These are phyloP conservation scores for Rhododendron mucronatum DNA, from an alignment of 148 eudicot species.

Conservation along the genomic window DNA sequence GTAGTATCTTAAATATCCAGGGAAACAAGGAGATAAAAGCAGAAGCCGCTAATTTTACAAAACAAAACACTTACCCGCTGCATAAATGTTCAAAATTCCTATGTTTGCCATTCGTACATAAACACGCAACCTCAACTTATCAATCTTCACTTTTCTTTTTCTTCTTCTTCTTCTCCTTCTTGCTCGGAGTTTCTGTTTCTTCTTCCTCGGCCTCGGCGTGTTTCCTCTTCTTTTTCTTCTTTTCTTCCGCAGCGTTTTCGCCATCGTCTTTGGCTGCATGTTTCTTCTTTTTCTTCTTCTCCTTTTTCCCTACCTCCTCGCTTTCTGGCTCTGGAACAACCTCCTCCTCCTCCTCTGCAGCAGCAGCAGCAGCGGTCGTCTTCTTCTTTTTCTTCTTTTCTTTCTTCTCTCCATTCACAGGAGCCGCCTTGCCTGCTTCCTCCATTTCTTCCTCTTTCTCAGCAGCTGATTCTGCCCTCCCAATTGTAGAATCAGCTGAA, in stretches of 20 bases:
- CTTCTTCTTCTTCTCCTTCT: conserved; percentile 71
- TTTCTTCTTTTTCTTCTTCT: conserved; percentile 59
- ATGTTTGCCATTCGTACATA: conserved; percentile 5
- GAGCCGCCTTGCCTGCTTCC: conserved; percentile 24
- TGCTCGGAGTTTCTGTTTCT: conserved; percentile 41
- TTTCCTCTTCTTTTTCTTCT: conserved; percentile 75
- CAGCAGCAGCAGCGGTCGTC: conserved; percentile 29
- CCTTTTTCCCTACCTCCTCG: conserved; percentile 25
- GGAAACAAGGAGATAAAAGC: not conserved
- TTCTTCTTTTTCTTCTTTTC: conserved; percentile 37
- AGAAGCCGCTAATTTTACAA: conserved; percentile 18
- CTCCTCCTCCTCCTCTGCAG: conserved; percentile 31
- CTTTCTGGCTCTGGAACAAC: conserved; percentile 22
- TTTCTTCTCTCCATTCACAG: conserved; percentile 24
- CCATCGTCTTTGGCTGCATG: conserved; percentile 28
- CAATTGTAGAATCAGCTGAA: conserved; percentile 73
- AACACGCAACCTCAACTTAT: not conserved
- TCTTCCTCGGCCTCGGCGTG: conserved; percentile 55
- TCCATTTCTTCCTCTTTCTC: conserved; percentile 24
- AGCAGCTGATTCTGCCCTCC: conserved; percentile 29
- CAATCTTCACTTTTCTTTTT: conserved; percentile 72
- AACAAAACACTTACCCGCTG: conserved; percentile 1
- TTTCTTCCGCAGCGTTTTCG: conserved; percentile 27
- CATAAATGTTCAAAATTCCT: conserved; percentile 34
- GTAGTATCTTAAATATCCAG: conserved; percentile 7